These are phyloP conservation scores for Colletotrichum euphorbiae DNA, from an alignment of 2,329 filamentous ascomycete species.

Conservation along the genomic window DNA sequence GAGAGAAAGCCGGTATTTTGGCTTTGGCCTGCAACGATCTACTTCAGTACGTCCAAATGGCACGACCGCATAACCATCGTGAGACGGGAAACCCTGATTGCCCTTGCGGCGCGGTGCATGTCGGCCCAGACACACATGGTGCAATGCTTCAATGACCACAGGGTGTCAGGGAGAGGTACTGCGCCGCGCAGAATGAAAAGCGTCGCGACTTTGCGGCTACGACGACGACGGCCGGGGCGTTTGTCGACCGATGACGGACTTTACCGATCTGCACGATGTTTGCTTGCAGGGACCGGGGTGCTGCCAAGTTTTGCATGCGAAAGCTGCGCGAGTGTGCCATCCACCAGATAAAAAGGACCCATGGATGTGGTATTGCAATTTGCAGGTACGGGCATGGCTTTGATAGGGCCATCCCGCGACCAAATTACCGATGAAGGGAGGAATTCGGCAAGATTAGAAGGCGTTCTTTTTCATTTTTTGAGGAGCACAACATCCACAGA, in stretches of 20 bases:
- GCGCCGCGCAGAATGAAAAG: constrained; percentile 6
- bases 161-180: constrained; percentile 17
- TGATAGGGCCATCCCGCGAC: constrained; percentile 18
- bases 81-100: constrained; percentile 34
- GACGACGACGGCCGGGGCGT: not conserved
- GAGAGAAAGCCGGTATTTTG: constrained; percentile 22
- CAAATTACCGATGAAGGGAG: constrained; percentile 20
- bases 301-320: constrained; percentile 38
- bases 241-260: constrained; percentile 28
- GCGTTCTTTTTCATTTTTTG: not conserved
- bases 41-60: not conserved
- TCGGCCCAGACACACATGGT: constrained; percentile 18
- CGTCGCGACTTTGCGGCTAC: constrained; percentile 24
- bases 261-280: constrained; percentile 35
- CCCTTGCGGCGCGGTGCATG: constrained; percentile 26
- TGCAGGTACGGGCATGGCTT: constrained; percentile 5
- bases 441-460: constrained; percentile 21
- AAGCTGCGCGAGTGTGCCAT: constrained; percentile 24
- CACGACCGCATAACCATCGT: not conserved
- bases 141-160: not conserved
- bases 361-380: constrained; percentile 23
- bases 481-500: not conserved
- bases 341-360: constrained; percentile 20
- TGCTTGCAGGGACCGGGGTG: constrained; percentile 23
- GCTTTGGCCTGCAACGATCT: constrained; percentile 6